Evolutionary conservation across 164 flowering plant species (phyloP), one percentile per base, ranked within the genome.

Genomic region (Liriodendron chinense): DNA sequence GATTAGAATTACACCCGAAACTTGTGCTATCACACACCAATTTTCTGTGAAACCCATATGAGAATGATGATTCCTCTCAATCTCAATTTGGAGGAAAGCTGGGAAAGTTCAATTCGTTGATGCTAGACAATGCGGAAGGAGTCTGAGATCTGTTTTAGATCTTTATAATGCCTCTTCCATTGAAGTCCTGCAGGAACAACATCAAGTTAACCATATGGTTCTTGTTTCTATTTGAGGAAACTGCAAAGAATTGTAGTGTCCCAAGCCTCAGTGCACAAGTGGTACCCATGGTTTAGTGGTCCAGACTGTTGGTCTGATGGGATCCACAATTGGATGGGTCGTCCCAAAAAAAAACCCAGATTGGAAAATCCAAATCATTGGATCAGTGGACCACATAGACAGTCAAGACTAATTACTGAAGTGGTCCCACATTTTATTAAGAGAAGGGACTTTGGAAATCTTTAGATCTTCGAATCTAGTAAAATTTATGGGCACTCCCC

Each of bases 151-250:
- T 71, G 84, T 77, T 91, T 95, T 82, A 95, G 79, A 76, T 92
- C 97, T 75, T 84, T 81, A 80, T 89, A 90, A 71, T 95, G 89
- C 78, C 91, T 90, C 82, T 93, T 95, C 98, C 98, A 95, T 74
- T 93, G 97, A 74, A 95, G 94, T 77, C 98, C 98, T 95, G 79
- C 80, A 85, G 68, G 65, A 78, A 72, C 12, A 7, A 67, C 14
- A 73, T 28, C 23, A n/a, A 20, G 3, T 48, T 22, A n/a, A 63
- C 64, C 47, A 72, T 28, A 50, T 34, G 47, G 7, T 23, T 10
- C 8, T 71, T 57, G n/a, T 43, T 62, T 25, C 59, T 34, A 34
- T 34, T 34, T 34, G 43, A 34, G 43, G 5, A 34, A 34, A 34
- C 43, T 34, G 7, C 43, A 34, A 34, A 34, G 43, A 34, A 34